Evolutionary conservation across 768 basidiomycete species (phyloP).

Genomic region (Podaxis sp.): DNA sequence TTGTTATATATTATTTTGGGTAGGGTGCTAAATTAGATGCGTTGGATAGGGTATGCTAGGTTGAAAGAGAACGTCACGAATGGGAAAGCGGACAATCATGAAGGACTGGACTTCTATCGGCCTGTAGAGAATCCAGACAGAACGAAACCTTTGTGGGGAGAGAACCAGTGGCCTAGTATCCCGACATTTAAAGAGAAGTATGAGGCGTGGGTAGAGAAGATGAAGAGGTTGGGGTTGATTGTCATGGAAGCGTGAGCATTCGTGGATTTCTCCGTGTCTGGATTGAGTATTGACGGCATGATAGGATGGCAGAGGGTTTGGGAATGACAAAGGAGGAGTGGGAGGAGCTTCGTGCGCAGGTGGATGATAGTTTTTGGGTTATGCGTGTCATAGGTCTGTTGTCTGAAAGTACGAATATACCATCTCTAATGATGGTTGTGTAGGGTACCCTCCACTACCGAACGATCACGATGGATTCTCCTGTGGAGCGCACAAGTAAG

Average conservation of each 20-base stretch:
- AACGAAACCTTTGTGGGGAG: slow-evolving; percentile 72
- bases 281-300: too few relatives aligned
- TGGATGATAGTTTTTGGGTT: slow-evolving; percentile 88
- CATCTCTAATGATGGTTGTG: background rate
- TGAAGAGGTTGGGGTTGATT: slow-evolving; percentile 77
- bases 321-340: slow-evolving; percentile 73
- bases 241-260: slow-evolving; percentile 82
- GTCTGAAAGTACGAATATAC: background rate
- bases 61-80: slow-evolving; percentile 86
- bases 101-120: slow-evolving; percentile 80
- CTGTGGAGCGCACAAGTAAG: slow-evolving; percentile 87
- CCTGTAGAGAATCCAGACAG: slow-evolving; percentile 72
- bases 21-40: background rate
- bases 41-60: slow-evolving; percentile 65
- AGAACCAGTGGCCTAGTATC: slow-evolving; percentile 80
- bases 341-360: slow-evolving; percentile 59
- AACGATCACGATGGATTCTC: slow-evolving; percentile 78
- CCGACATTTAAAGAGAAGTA: slow-evolving; percentile 62
- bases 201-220: slow-evolving; percentile 78
- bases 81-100: slow-evolving; percentile 82
- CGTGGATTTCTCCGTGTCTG: background rate
- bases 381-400: slow-evolving; percentile 75
- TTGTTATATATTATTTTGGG: background rate
- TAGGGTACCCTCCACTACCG: slow-evolving; percentile 87
- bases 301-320: slow-evolving; percentile 79